These are phyloP conservation scores for Eutrema heterophyllum DNA, from an alignment of 345 rosid species.

Conservation along the genomic window DNA sequence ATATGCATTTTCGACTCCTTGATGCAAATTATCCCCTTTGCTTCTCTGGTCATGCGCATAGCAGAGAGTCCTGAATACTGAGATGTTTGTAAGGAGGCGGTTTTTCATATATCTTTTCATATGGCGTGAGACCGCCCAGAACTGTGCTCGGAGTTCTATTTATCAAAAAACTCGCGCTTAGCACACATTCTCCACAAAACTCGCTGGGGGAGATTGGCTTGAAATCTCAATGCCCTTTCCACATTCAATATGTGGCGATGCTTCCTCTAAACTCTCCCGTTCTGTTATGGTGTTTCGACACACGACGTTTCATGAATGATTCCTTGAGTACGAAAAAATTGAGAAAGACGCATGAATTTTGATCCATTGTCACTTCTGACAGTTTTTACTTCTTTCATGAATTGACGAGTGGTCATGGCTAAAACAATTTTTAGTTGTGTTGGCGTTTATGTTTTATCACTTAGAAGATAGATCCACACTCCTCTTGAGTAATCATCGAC, in stretches of 20 bases:
- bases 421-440: not conserved
- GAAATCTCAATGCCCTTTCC: not conserved
- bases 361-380: not conserved
- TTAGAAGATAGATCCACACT: not conserved
- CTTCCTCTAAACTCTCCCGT: not conserved
- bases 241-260: not conserved
- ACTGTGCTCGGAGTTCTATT: not conserved
- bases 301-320: not conserved
- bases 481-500: not conserved
- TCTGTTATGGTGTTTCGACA: not conserved
- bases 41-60: not conserved
- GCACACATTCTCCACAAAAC: not conserved
- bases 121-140: not conserved
- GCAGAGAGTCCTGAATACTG: not conserved
- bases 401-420: not conserved
- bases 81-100: not conserved
- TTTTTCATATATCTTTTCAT: not conserved
- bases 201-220: not conserved
- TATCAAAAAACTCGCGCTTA: not conserved
- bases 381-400: rapidly evolving
- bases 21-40: not conserved
- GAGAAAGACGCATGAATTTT: not conserved
- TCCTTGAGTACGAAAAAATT: not conserved
- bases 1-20: not conserved
- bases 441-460: not conserved